Conservation (phyloP, 192 early-diverging fungal genomes). For the Linderina pennispora region DNA sequence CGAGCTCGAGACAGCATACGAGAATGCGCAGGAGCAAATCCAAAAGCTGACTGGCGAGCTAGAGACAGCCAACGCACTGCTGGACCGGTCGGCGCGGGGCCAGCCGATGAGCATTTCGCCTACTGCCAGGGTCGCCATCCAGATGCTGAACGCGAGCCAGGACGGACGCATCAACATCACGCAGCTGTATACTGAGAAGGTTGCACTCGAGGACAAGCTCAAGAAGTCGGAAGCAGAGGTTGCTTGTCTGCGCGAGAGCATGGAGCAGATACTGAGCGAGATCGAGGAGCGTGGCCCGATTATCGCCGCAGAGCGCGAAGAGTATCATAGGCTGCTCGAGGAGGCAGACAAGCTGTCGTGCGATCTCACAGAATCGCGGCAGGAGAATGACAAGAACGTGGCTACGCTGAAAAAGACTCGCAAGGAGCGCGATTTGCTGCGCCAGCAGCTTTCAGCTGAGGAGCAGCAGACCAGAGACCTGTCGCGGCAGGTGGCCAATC, state of each 20-base stretch:
- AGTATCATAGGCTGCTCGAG: constrained; percentile 43
- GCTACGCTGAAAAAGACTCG: constrained; percentile 19
- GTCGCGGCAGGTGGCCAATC: constrained; percentile 49
- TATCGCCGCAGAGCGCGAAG: constrained; percentile 53
- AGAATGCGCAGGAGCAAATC: background rate
- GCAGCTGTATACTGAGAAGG: constrained; percentile 56
- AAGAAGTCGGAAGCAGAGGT: constrained; percentile 44
- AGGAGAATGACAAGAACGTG: constrained; percentile 27
- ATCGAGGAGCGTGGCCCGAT: constrained; percentile 54
- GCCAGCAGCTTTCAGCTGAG: constrained; percentile 34
- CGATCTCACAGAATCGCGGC: constrained; percentile 37
- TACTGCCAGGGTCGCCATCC: constrained; percentile 48
- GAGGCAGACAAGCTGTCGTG: constrained; percentile 50
- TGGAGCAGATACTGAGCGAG: constrained; percentile 55
- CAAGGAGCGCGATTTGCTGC: constrained; percentile 43
- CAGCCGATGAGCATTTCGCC: constrained; percentile 44
- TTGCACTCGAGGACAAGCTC: constrained; percentile 49
- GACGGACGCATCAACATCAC: constrained; percentile 52
- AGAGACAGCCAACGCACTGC: constrained; percentile 22
- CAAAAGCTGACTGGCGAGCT: constrained; percentile 15
- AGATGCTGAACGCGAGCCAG: constrained; percentile 38
- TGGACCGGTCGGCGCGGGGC: constrained; percentile 7
- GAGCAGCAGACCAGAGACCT: constrained; percentile 54
- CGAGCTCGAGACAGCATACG: constrained; percentile 30
- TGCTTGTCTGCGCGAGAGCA: constrained; percentile 44